Conservation (phyloP, 2,329 filamentous ascomycete species). For the Nakataea oryzae region DNA sequence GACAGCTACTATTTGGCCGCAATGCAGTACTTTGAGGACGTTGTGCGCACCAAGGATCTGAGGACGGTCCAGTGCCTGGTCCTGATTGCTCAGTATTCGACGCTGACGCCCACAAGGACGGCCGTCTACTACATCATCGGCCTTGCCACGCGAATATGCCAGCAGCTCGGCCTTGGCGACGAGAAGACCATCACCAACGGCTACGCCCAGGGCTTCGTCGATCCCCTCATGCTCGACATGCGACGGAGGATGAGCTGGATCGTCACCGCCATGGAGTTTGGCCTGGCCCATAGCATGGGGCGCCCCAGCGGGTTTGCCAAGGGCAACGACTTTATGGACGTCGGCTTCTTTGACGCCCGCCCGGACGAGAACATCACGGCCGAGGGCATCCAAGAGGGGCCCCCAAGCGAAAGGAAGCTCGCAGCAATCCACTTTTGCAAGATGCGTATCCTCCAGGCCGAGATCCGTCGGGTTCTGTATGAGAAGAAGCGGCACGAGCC, state of each 20-base stretch:
- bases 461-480: constrained; percentile 79
- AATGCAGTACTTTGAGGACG: constrained; percentile 70
- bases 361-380: constrained; percentile 76
- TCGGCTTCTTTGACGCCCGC: constrained; percentile 72
- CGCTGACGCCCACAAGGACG: constrained; percentile 83
- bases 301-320: constrained; percentile 79
- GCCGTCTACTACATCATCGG: constrained; percentile 92
- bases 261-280: constrained; percentile 78
- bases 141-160: constrained; percentile 75
- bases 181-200: constrained; percentile 74
- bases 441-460: constrained; percentile 78
- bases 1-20: constrained; percentile 93
- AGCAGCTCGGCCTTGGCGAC: constrained; percentile 78
- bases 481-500: constrained; percentile 72
- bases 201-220: constrained; percentile 36
- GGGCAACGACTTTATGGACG: constrained; percentile 71
- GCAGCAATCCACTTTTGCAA: constrained; percentile 89
- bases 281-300: constrained; percentile 78
- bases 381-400: constrained; percentile 62
- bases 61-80: constrained; percentile 75
- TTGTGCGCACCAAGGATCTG: constrained; percentile 80
- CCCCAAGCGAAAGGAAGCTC: constrained; percentile 70
- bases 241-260: constrained; percentile 82
- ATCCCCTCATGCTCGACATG: constrained; percentile 78
- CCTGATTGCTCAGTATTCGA: constrained; percentile 81